Conservation (phyloP, 345 rosid species). For the Ceriops zippeliana region DNA sequence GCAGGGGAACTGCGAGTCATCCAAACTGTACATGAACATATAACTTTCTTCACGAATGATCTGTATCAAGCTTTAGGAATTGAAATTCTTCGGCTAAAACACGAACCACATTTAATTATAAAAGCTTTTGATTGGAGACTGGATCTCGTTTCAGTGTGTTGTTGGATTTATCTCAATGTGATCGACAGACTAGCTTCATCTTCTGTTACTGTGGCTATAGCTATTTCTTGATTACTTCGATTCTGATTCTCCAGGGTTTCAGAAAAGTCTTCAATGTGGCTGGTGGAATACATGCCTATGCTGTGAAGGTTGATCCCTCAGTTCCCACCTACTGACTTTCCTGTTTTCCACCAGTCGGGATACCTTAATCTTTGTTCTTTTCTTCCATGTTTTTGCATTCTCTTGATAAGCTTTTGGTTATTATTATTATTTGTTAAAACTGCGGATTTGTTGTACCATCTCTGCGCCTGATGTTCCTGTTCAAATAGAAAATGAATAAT, state of each 20-base stretch:
- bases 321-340: constrained; percentile 64
- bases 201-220: neutral
- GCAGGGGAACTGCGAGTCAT: no score
- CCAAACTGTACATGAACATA: no score
- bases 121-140: neutral
- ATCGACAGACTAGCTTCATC: neutral
- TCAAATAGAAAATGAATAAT: no score
- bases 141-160: neutral
- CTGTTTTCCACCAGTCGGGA: neutral
- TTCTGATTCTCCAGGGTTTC: constrained; percentile 58
- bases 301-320: constrained; percentile 67
- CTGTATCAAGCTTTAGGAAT: neutral
- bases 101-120: no score
- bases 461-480: no score
- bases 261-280: constrained; percentile 63
- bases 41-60: no score
- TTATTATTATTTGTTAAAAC: no score
- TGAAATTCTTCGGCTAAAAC: no score
- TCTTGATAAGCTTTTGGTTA: no score
- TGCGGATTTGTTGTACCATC: no score
- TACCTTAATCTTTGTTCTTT: no score
- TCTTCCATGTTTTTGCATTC: no score
- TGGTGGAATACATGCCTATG: constrained; percentile 83
- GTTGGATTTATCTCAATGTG: neutral
- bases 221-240: neutral